Evolutionary conservation across 495 filamentous ascomycete genomes (phyloP).

Genomic region (Daldinia concentrica): DNA sequence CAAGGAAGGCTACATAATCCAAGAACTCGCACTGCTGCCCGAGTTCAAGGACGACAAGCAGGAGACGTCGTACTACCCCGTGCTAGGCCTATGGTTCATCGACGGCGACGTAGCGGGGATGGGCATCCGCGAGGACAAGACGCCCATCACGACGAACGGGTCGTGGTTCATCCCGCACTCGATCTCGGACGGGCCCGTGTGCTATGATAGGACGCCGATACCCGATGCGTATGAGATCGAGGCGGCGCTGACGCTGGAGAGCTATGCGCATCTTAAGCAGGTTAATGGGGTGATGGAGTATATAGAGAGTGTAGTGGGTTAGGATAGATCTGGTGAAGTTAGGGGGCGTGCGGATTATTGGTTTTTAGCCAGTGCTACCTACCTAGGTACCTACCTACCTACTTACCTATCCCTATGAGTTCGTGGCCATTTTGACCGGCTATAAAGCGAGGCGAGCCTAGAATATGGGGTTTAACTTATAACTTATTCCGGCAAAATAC

Average conservation of each 20-base stretch:
- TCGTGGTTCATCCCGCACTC: constrained; percentile 16
- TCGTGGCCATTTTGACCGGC: too few relatives aligned
- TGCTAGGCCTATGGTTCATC: constrained; percentile 6
- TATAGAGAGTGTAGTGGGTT: constrained; percentile 1
- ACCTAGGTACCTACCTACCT: too few relatives aligned
- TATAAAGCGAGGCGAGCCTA: too few relatives aligned
- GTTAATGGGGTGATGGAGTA: not conserved
- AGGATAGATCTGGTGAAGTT: not conserved
- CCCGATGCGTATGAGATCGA: constrained; percentile 13
- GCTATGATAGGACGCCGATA: constrained; percentile 5
- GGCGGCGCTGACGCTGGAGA: constrained; percentile 5
- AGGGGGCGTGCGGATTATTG: not conserved
- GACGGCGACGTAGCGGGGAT: constrained; percentile 14
- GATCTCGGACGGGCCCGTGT: constrained; percentile 6
- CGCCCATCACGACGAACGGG: constrained; percentile 7
- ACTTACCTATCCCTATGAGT: too few relatives aligned
- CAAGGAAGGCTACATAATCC: constrained; percentile 9
- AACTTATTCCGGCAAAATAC: too few relatives aligned
- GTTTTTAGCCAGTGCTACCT: too few relatives aligned
- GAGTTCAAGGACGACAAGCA: constrained; percentile 7
- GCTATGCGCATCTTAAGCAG: not conserved
- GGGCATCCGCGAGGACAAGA: constrained; percentile 16
- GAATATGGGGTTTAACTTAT: too few relatives aligned
- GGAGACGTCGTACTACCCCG: constrained; percentile 3
- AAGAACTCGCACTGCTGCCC: constrained; percentile 13